Base-by-base conservation (phyloP, 768 basidiomycete species). In the Termitomyces sp. region DNA sequence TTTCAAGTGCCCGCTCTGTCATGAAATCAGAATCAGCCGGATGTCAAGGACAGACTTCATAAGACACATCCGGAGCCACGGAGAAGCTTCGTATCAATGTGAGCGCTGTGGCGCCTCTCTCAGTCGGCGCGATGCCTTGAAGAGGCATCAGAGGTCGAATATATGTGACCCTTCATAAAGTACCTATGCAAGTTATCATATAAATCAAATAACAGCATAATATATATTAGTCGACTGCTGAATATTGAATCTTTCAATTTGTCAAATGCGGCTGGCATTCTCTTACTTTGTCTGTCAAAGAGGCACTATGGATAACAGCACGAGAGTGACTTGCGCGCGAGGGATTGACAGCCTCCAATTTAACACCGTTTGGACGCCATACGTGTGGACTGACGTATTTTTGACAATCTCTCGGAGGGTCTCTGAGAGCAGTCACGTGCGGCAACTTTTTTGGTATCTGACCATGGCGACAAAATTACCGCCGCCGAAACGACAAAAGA, bases 401-500 rank as follows among this genome's bases (percentile, higher is more conserved):
- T n/a, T n/a, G n/a, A n/a, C n/a, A n/a, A n/a, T n/a, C n/a, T n/a
- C n/a, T n/a, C n/a, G n/a, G n/a, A n/a, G n/a, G n/a, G n/a, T n/a
- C 26, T 26, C 20, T 30, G 30, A 20, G 16, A 18, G 1, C 40
- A 42, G 36, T 3, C 50, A 51, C 50, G 36, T 52, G 50, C 20
- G 26, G 7, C 22, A 52, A 52, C 50, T 52, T 52, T 52, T 52
- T 40, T 38, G 24, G 18, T n/a, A 20, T n/a, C 14, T 43, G 2
- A 32, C 36, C 8, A 95, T 95, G 94, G 88, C 94, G 10, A 86
- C 92, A 5, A 76, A 87, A 22, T 79, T 95, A 26, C 94, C 92
- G 33, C 94, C 92, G 26, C 93, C 92, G 18, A 95, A 94, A 75
- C 82, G 94, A 61, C 83, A 85, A 69, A 94, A 95, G 71, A 77